Base-by-base conservation (phyloP, 768 basidiomycete genomes). In the Psilocybe azurescens region DNA sequence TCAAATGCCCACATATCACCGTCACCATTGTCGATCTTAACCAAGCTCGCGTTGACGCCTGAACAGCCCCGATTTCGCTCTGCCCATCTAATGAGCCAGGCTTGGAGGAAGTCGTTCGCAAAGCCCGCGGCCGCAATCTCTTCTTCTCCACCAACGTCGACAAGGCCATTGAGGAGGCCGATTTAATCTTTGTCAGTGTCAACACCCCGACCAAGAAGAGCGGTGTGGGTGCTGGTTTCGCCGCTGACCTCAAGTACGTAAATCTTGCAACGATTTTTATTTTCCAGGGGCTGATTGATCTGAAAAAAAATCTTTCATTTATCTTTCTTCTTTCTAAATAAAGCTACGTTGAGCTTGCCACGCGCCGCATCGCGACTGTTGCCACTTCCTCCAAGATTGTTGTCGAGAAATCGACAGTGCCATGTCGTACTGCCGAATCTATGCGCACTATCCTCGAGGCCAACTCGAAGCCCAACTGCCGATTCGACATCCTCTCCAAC, bases 361-460 rank as follows among this genome's bases (percentile, higher is more conserved):
- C 97, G 30, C 94, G 97, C 68, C 92, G 91, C 68, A 99, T 99
- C 67, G 97, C 97, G 47, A 87, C 86, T 48, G 91, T 98, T 60
- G 94, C 97, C 51, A 90, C 81, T 24, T 88, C 91, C 1, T 91
- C 88, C 74, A 99, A 99, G 83, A 99, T 99, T 69, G 97, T 99
- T 56, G 96, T 99, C 63, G 97, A 99, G 74, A 99, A 99, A 78
- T 99, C 97, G 16, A 99, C 97, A 5, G 97, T 99, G 8, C 97
- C 97, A 41, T 98, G 95, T 81, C 90, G 97, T 66, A 99, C 97
- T 7, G 97, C 97, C 62, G 94, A 97, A 78, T 97, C 96, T 18
- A 99, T 99, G 97, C 94, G 97, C 70, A 97, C 94, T 57, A 98
- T 99, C 77, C 89, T 99, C 58, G 96, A 99, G 77, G 95, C 97